phyloP scores from a whole-genome alignment of 495 filamentous ascomycete species.

The Tuber aestivum region DNA sequence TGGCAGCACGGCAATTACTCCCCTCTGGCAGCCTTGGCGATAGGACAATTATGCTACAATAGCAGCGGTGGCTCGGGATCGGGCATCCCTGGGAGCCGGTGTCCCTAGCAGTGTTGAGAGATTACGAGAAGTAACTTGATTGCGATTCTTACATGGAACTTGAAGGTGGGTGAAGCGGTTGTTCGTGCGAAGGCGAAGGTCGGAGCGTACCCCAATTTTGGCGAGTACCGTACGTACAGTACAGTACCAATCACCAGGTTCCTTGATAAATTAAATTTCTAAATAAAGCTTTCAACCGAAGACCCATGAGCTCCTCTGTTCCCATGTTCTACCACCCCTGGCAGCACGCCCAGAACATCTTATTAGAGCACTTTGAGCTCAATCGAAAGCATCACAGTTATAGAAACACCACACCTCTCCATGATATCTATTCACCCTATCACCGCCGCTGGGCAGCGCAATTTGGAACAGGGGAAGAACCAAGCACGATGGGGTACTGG shows the following conservation, averaged over 20 bases:
- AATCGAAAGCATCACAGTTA: background rate
- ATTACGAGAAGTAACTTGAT: too few relatives aligned
- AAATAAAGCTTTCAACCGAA: background rate
- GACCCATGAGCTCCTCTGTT: background rate
- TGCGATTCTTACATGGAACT: too few relatives aligned
- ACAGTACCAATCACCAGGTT: background rate
- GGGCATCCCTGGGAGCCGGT: too few relatives aligned
- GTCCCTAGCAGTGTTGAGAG: too few relatives aligned
- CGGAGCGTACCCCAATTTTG: too few relatives aligned
- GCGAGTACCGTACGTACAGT: background rate
- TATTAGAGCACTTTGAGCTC: background rate
- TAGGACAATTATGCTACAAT: too few relatives aligned
- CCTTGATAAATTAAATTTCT: background rate
- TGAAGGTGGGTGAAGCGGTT: background rate
- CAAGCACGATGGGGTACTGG: background rate
- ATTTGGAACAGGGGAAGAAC: background rate
- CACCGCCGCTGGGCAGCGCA: background rate
- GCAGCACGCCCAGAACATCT: background rate
- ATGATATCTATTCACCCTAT: background rate
- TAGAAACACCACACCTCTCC: background rate
- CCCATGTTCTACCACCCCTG: background rate
- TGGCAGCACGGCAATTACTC: too few relatives aligned
- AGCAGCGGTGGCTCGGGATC: too few relatives aligned
- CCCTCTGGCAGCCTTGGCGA: too few relatives aligned
- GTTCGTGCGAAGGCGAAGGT: background rate